phyloP scores from a whole-genome alignment of 345 rosid genomes.

The Turnera subulata region DNA sequence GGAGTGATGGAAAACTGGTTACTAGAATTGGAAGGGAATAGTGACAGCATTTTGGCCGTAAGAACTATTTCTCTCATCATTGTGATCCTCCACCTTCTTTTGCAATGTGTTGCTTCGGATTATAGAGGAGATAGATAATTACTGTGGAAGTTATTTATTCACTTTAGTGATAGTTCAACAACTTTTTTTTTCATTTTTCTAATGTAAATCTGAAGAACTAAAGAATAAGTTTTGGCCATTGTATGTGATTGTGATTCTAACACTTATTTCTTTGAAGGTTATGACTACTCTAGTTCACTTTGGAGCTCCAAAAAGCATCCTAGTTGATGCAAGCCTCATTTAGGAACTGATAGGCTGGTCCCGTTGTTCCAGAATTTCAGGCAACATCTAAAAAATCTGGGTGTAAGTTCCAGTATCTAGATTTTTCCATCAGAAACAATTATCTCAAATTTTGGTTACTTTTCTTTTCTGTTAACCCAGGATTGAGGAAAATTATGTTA shows the following conservation, averaged over 20 bases:
- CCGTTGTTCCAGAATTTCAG: conserved; percentile 82
- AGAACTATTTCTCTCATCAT: conserved; percentile 25
- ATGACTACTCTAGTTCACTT: conserved; percentile 87
- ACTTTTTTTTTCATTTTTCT: no score
- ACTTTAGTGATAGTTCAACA: no score
- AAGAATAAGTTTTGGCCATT: neutral
- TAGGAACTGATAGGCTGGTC: conserved; percentile 86
- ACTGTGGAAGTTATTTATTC: no score
- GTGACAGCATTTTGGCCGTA: conserved; percentile 77
- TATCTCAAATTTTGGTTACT: neutral
- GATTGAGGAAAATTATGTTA: neutral
- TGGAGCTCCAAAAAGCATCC: conserved; percentile 80
- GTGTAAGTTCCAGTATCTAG: conserved; percentile 47
- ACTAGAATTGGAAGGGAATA: conserved; percentile 96
- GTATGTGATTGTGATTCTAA: conserved; percentile 3
- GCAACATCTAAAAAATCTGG: conserved; percentile 63
- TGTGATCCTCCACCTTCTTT: neutral
- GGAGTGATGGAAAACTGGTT: conserved; percentile 99
- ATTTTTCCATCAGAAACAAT: conserved; percentile 2
- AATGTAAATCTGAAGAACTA: no score
- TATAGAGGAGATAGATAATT: no score
- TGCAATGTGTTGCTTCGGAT: no score
- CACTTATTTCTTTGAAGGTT: conserved; percentile 40
- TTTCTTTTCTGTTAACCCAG: neutral
- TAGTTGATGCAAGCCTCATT: conserved; percentile 90